Evolutionary conservation across 352 stramenopile genomes (phyloP).

Genomic region (Globisporangium polare): DNA sequence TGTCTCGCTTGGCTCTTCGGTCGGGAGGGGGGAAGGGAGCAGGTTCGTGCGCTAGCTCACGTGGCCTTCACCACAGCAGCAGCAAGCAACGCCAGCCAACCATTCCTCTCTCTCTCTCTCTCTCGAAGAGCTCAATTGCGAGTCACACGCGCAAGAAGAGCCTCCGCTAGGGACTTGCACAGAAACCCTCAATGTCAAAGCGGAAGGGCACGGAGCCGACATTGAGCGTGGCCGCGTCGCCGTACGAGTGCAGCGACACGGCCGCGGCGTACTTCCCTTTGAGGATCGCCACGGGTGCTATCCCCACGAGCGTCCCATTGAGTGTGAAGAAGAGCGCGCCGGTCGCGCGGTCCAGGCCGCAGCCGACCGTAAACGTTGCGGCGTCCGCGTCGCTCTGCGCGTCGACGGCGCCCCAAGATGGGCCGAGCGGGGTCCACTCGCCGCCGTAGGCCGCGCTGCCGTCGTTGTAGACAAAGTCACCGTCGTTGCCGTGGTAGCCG

Average conservation of each 20-base stretch:
- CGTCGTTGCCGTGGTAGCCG: constrained; percentile 84
- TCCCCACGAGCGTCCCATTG: constrained; percentile 63
- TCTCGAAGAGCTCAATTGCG: neutral
- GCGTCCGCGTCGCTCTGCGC: constrained; percentile 21
- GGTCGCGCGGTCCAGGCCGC: constrained; percentile 55
- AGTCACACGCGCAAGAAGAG: constrained; percentile 2
- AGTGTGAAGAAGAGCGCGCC: constrained; percentile 76
- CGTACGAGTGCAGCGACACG: constrained; percentile 77
- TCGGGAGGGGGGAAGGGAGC: too few relatives aligned
- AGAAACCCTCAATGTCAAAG: constrained; percentile 87
- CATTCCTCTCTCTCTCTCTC: neutral
- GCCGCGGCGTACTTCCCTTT: constrained; percentile 64
- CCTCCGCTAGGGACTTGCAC: constrained; percentile 72
- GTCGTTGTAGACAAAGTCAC: constrained; percentile 83
- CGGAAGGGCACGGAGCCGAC: constrained; percentile 61
- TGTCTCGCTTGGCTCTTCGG: neutral
- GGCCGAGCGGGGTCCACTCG: constrained; percentile 65
- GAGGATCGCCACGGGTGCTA: constrained; percentile 35
- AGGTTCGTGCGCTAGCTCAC: too few relatives aligned
- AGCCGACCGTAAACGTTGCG: constrained; percentile 58
- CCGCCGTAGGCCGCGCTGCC: constrained; percentile 62
- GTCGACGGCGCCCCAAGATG: constrained; percentile 51
- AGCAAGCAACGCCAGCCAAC: neutral
- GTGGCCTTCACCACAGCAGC: too few relatives aligned
- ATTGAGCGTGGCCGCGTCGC: constrained; percentile 69